Conservation (phyloP, 75 land plant species). For the Pinus tabuliformis region DNA sequence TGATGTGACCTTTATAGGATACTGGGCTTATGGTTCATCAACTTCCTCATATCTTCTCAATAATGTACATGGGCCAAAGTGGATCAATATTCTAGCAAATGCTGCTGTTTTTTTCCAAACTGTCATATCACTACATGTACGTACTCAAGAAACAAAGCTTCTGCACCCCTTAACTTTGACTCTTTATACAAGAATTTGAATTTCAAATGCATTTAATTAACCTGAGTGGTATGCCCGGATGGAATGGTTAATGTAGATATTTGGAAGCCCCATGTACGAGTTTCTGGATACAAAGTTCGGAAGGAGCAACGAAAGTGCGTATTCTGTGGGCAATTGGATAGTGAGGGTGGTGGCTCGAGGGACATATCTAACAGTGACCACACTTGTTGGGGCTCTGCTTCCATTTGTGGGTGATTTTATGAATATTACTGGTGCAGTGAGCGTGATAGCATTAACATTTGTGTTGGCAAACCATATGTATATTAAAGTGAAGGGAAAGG, state of each 20-base stretch:
- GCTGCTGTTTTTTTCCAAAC: conserved; percentile 63
- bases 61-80: conserved; percentile 44
- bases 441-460: conserved; percentile 67
- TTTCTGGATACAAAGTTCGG: conserved; percentile 64
- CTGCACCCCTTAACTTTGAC: no score
- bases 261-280: conserved; percentile 82
- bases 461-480: conserved; percentile 84
- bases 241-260: conserved; percentile 34
- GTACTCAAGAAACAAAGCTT: not conserved
- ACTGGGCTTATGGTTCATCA: conserved; percentile 76
- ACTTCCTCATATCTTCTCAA: conserved; percentile 61
- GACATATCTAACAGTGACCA: conserved; percentile 48
- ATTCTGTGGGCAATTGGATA: conserved; percentile 25
- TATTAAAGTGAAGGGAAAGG: conserved; percentile 42
- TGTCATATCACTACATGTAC: conserved; percentile 72
- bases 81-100: conserved; percentile 54
- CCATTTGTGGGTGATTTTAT: conserved; percentile 77
- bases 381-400: conserved; percentile 59
- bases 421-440: conserved; percentile 66
- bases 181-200: no score
- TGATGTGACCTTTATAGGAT: conserved; percentile 49
- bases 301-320: conserved; percentile 27
- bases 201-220: no score
- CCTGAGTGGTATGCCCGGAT: no score
- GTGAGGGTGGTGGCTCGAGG: conserved; percentile 57